Evolutionary conservation across 352 stramenopile genomes (phyloP).

Genomic region (Phytophthora idaei): DNA sequence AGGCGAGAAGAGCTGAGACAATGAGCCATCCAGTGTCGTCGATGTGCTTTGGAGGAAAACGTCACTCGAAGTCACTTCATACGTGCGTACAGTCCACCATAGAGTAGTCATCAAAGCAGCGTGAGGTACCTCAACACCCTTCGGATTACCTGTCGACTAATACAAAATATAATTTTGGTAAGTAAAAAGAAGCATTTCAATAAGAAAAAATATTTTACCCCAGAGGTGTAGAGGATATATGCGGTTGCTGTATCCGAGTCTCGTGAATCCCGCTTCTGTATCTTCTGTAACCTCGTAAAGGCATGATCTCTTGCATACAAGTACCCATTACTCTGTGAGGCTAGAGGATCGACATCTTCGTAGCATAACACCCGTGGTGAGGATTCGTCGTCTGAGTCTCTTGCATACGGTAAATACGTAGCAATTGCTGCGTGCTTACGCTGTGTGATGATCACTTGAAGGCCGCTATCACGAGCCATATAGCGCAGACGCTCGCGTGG

Average conservation of each 20-base stretch:
- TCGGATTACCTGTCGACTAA: conserved; percentile 65
- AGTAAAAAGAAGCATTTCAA: background rate
- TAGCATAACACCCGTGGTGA: conserved; percentile 34
- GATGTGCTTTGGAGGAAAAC: conserved; percentile 73
- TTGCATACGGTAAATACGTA: conserved; percentile 17
- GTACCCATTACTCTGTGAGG: background rate
- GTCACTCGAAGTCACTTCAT: conserved; percentile 53
- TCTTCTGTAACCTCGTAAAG: background rate
- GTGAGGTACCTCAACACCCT: conserved; percentile 74
- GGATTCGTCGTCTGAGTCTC: conserved; percentile 4
- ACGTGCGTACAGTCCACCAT: conserved; percentile 62
- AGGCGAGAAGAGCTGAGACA: conserved; percentile 66
- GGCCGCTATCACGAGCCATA: conserved; percentile 48
- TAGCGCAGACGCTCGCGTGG: conserved; percentile 53
- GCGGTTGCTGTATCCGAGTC: conserved; percentile 26
- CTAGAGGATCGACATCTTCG: conserved; percentile 31
- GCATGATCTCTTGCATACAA: background rate
- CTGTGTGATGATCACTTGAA: conserved; percentile 52
- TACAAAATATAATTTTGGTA: background rate
- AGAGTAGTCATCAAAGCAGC: conserved; percentile 62
- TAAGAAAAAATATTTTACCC: conserved; percentile 23
- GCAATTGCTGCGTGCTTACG: conserved; percentile 32
- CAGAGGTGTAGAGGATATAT: conserved; percentile 82
- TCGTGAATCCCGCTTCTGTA: background rate
- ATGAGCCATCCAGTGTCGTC: conserved; percentile 57